A percentile compares a stretch with the other conserved stretches of the same genome.
Evolutionary conservation across 305 asterid species (phyloP).

Genomic region (Salvia sclarea): DNA sequence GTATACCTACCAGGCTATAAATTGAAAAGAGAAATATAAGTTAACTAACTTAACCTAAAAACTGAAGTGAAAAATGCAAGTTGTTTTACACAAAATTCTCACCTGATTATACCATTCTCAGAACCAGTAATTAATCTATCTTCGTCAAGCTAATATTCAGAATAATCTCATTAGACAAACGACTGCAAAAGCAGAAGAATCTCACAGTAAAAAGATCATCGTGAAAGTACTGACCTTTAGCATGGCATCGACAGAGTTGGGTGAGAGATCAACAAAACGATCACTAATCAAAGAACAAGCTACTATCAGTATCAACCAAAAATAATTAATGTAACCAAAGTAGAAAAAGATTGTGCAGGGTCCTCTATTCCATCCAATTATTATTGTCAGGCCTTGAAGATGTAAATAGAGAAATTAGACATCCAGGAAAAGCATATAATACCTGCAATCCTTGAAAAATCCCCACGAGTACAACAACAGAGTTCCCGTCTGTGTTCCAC

Average conservation of each 20-base stretch:
- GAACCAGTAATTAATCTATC: slow-evolving; percentile 85
- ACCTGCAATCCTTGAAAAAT: slow-evolving; percentile 98
- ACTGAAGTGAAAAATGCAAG: slow-evolving; percentile 3
- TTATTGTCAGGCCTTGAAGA: background rate
- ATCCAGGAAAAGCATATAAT: slow-evolving; percentile 12
- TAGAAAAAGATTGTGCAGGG: background rate
- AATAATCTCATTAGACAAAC: slow-evolving; percentile 6
- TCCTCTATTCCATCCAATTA: slow-evolving; percentile 16
- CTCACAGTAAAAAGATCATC: background rate
- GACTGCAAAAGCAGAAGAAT: slow-evolving; percentile 1
- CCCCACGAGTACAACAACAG: slow-evolving; percentile 93
- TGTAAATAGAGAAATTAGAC: background rate
- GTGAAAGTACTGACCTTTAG: slow-evolving; percentile 59
- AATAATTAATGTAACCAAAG: slow-evolving; percentile 11
- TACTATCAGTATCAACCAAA: slow-evolving; percentile 31
- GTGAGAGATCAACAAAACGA: slow-evolving; percentile 79
- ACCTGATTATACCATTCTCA: slow-evolving; percentile 90
- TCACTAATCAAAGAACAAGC: slow-evolving; percentile 54
- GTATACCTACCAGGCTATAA: slow-evolving; percentile 76
- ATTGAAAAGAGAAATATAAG: slow-evolving; percentile 19
- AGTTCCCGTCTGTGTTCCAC: slow-evolving; percentile 79
- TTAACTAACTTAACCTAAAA: slow-evolving; percentile 6
- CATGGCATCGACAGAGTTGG: slow-evolving; percentile 80
- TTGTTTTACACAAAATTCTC: slow-evolving; percentile 19
- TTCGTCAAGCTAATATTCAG: slow-evolving; percentile 72